phyloP scores from a whole-genome alignment of 176 grass and related monocot species.

The sorghum (Sorghum bicolor) region Sorghum_bicolor_NCBIv3 NC_012872.2:73362001-73362500 shows the following conservation, averaged over 20 bases:
- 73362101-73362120: conserved; percentile 62
- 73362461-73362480: conserved; percentile 41
- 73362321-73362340: conserved; percentile 38
- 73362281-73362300: neutral
- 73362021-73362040: conserved; percentile 63
- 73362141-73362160: conserved; percentile 39
- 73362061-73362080: conserved; percentile 72
- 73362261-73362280: neutral
- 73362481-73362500: conserved; percentile 49
- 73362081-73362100: conserved; percentile 81
- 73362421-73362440: conserved; percentile 65
- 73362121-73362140: conserved; percentile 18
- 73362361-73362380: conserved; percentile 18
- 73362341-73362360: conserved; percentile 49
- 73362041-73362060: conserved; percentile 27
- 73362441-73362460: conserved; percentile 50
- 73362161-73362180: conserved; percentile 51
- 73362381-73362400: conserved; percentile 47
- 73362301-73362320: neutral
- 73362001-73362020: conserved; percentile 22
- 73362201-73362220: conserved; percentile 50
- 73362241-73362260: conserved; percentile 56
- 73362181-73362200: conserved; percentile 14
- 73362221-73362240: conserved; percentile 60
- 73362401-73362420: conserved; percentile 62